phyloP scores from a whole-genome alignment of 176 grass and related monocot species.

The Triticum turgidum region DNA sequence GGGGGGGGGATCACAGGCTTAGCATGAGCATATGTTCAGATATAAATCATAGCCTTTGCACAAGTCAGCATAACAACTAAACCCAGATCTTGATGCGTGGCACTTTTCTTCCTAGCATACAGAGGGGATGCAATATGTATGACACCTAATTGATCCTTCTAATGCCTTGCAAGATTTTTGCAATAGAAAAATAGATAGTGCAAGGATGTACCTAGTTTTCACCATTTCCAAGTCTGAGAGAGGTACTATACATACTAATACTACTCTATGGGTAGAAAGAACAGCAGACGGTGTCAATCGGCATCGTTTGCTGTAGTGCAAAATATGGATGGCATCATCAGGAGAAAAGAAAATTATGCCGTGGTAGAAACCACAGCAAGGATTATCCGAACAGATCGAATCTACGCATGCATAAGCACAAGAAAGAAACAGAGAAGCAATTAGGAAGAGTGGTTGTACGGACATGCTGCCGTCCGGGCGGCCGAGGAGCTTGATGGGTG shows the following conservation, averaged over 20 bases:
- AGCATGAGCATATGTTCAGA: background rate
- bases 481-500: slow-evolving; percentile 94
- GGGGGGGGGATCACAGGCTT: background rate
- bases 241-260: background rate
- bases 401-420: slow-evolving; percentile 16
- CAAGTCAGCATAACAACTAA: background rate
- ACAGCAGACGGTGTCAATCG: slow-evolving; percentile 1
- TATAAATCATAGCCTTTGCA: slow-evolving; percentile 17
- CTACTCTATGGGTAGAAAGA: background rate
- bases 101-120: background rate
- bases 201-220: background rate
- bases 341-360: background rate
- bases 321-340: slow-evolving; percentile 4
- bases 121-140: slow-evolving; percentile 19
- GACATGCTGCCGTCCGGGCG: slow-evolving; percentile 94
- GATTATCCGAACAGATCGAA: slow-evolving; percentile 24
- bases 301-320: background rate
- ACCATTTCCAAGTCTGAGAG: background rate
- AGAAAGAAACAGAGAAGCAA: slow-evolving; percentile 20
- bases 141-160: background rate
- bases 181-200: background rate
- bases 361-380: background rate
- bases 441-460: slow-evolving; percentile 23
- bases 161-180: background rate
- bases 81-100: background rate